Base-by-base conservation (phyloP, 1,284 basidiomycete species). In the Singerocomus rubriflavus region DNA sequence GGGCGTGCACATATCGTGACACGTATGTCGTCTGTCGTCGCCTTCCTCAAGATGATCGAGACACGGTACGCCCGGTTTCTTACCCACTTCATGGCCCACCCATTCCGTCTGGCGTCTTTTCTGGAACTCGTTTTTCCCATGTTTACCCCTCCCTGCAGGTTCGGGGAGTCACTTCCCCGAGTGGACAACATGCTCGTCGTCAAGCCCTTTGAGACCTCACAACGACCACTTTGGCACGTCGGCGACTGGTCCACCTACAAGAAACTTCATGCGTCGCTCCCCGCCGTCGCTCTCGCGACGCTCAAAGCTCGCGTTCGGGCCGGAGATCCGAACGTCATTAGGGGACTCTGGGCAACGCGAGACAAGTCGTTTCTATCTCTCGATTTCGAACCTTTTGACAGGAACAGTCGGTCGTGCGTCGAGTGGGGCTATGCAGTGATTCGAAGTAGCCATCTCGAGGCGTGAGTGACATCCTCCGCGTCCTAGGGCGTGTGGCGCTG, bases 381-480 rank as follows among this genome's bases (percentile, higher is more conserved):
- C 7, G 81, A 84, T 57, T 88, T 91, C 57, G 86, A 88, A 57
- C 87, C 83, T 79, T 86, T 81, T 53, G 90, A 93, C 62, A 79
- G 85, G 52, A 90, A 90, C 65, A 69, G 81, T 58, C 80, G 75
- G 52, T 81, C 76, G 46, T 81, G 75, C 60, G 63, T 91, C 49
- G 90, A 92, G 67, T 89, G 87, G 75, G 90, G 91, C 1, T 87
- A 91, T 66, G 86, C 90, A 34, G 87, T 86, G 6, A 75, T 89
- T 44, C 73, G 89, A 34, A 90, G 87, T 63, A 81, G 80, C 2
- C 84, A 88, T 70, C 71, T 93, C 42, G 77, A 87, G 54, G 78
- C 81, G 83, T 87, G n/a, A n/a, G n/a, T n/a, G n/a, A 59, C 60
- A 86, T 82, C 58, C 7, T 27, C 27, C 26, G 42, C 32, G n/a